A percentile compares a stretch with the other conserved stretches of the same genome.
phyloP scores from a whole-genome alignment of 768 basidiomycete genomes.

The Lactarius trivialis region DNA sequence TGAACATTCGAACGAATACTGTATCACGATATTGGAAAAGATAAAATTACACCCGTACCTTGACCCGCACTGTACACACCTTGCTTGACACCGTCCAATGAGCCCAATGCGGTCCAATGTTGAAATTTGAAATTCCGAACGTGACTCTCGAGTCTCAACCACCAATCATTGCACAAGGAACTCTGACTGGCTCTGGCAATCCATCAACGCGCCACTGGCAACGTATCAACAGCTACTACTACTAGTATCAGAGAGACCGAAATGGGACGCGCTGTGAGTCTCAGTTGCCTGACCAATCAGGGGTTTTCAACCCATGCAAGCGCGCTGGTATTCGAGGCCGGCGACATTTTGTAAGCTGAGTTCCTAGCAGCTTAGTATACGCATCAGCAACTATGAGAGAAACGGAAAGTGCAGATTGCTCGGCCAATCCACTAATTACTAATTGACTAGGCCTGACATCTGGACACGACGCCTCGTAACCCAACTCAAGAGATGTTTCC shows the following conservation, averaged over 20 bases:
- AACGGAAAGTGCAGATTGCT: neutral
- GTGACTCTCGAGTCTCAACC: neutral
- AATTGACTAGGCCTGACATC: neutral
- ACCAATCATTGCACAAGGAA: neutral
- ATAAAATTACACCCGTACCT: too few species aligned
- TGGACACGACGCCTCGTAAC: neutral
- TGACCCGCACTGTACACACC: too few species aligned
- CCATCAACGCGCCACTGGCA: too few species aligned
- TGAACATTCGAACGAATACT: neutral
- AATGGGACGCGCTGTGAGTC: neutral
- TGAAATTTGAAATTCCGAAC: neutral
- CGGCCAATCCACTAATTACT: neutral
- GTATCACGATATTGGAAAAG: too few species aligned
- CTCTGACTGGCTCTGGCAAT: too few species aligned
- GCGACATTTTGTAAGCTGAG: neutral
- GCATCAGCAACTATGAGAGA: neutral
- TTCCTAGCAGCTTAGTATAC: neutral
- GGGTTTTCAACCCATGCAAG: neutral
- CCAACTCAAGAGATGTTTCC: neutral
- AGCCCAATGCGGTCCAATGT: neutral
- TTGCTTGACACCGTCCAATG: neutral
- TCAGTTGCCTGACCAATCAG: neutral
- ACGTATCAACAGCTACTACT: too few species aligned
- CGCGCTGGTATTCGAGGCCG: neutral
- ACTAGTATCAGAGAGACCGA: too few species aligned